Percentiles rank a stretch among this genome's conserved stretches.
Conservation (phyloP, 495 filamentous ascomycete species). For the Penicillium soppii region DNA sequence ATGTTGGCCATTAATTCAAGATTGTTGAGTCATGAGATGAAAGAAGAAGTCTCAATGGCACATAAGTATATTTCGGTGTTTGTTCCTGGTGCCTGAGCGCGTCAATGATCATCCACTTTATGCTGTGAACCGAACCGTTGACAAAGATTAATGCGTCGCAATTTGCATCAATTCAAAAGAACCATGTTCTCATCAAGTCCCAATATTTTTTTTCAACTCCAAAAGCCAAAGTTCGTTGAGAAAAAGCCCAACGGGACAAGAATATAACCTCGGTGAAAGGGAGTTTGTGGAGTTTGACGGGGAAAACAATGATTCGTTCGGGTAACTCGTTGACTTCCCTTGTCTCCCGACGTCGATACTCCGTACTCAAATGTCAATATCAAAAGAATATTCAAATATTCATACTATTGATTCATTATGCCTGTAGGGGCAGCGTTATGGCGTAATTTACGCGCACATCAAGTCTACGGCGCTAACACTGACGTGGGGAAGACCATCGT, state of each 20-base stretch:
- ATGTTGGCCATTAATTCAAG: no score
- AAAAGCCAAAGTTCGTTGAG: not conserved
- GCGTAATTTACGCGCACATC: slow-evolving; percentile 61
- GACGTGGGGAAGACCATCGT: slow-evolving; percentile 79
- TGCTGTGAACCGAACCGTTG: not conserved
- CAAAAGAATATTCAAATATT: no score
- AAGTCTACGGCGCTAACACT: slow-evolving; percentile 79
- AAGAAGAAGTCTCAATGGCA: no score
- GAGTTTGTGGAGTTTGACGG: slow-evolving; percentile 9
- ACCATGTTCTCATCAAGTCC: no score
- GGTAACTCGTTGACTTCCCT: not conserved
- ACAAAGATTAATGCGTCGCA: not conserved
- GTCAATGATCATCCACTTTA: not conserved
- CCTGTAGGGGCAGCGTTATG: slow-evolving; percentile 52
- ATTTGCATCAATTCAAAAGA: not conserved
- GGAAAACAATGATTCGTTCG: slow-evolving; percentile 16
- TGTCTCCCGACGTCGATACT: no score
- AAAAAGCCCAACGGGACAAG: slow-evolving; percentile 3
- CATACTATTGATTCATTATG: no score
- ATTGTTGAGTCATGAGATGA: no score
- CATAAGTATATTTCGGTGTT: not conserved
- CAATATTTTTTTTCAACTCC: not conserved
- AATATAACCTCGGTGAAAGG: slow-evolving; percentile 24
- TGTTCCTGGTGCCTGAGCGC: not conserved
- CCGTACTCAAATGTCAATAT: no score